phyloP scores from a whole-genome alignment of 495 filamentous ascomycete genomes.

The Tuber brumale region DNA sequence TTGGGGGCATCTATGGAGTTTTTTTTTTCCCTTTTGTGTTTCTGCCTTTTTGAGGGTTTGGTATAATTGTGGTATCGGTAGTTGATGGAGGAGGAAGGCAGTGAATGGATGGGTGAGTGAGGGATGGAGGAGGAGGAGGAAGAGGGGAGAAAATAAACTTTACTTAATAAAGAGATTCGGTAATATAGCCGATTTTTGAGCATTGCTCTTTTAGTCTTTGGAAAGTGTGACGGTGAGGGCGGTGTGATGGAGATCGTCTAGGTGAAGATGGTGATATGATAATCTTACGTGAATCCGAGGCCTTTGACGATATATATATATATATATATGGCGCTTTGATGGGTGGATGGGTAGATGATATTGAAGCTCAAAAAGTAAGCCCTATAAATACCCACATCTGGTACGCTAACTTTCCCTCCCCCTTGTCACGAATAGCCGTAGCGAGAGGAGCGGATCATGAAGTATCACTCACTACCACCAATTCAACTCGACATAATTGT shows the following conservation, averaged over 20 bases:
- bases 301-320: background rate
- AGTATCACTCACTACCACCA: background rate
- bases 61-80: background rate
- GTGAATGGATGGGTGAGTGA: background rate
- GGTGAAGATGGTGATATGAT: background rate
- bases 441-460: background rate
- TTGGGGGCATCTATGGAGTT: conserved; percentile 16
- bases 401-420: background rate
- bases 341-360: too few relatives aligned
- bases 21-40: conserved; percentile 12
- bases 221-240: background rate
- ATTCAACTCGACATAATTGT: conserved; percentile 10
- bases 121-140: background rate
- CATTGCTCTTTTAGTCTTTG: background rate
- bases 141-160: background rate
- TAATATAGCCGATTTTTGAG: background rate
- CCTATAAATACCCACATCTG: background rate
- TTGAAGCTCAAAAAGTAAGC: background rate
- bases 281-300: background rate
- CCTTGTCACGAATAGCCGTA: background rate
- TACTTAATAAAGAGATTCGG: background rate
- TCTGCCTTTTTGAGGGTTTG: conserved; percentile 1
- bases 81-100: background rate
- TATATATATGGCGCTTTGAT: background rate
- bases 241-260: background rate